Conservation (phyloP, 441 rosid genomes). For the Pelargonium cotyledonis region DNA sequence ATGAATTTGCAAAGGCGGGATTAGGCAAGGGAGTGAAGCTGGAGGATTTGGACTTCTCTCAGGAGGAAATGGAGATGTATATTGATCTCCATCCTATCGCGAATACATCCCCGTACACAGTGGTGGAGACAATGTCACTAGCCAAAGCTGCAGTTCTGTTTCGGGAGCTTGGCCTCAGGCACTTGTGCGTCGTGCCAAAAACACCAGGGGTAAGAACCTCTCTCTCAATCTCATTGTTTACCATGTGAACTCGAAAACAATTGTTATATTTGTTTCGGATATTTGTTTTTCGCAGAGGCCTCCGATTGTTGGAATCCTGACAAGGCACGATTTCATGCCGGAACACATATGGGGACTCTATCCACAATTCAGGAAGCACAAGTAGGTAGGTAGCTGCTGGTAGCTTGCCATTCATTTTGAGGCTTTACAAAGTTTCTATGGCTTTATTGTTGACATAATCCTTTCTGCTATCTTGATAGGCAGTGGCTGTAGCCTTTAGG, state of each 20-base stretch:
- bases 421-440: too few relatives aligned
- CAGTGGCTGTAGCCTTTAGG: too few relatives aligned
- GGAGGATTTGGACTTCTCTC: constrained; percentile 45
- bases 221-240: neutral
- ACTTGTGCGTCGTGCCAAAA: constrained; percentile 61
- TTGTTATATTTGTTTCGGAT: neutral
- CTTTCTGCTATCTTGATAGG: too few relatives aligned
- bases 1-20: constrained; percentile 61
- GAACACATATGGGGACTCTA: constrained; percentile 70
- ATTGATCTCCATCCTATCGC: constrained; percentile 61
- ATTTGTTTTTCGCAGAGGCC: constrained; percentile 39
- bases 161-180: constrained; percentile 59
- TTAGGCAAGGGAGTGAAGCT: constrained; percentile 55
- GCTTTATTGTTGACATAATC: too few relatives aligned
- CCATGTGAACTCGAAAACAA: too few relatives aligned
- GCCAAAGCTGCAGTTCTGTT: constrained; percentile 72
- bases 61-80: constrained; percentile 67
- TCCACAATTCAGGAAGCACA: constrained; percentile 30
- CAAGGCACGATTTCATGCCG: constrained; percentile 82
- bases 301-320: constrained; percentile 79
- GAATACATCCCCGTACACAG: constrained; percentile 61
- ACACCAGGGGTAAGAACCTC: constrained; percentile 41
- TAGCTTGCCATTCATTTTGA: too few relatives aligned
- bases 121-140: constrained; percentile 59
- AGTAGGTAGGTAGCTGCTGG: neutral